Conservation (phyloP, 179 eudicot genomes). For the Spinacia oleracea region DNA sequence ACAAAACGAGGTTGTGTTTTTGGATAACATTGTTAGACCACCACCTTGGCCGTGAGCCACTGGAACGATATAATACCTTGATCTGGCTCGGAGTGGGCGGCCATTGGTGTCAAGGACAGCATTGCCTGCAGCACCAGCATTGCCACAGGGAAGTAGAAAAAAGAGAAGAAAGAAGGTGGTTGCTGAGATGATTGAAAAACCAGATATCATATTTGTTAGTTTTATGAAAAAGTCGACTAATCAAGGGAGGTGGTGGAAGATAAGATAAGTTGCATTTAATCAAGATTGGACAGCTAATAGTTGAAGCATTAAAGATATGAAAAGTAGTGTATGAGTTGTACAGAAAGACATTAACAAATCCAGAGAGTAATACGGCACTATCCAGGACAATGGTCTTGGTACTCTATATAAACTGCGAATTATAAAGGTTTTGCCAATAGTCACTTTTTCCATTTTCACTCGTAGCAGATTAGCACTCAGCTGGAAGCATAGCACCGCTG, state of each 20-base stretch:
- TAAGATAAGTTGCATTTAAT: neutral
- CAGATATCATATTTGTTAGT: neutral
- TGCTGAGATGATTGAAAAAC: neutral
- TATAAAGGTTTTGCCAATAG: no score
- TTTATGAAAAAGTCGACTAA: constrained; percentile 5
- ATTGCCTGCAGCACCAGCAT: neutral
- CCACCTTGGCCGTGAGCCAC: constrained; percentile 24
- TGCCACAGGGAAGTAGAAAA: neutral
- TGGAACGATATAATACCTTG: constrained; percentile 29
- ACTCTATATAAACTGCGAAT: no score
- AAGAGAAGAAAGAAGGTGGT: constrained; percentile 14
- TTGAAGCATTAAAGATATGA: neutral
- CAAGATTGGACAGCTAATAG: neutral
- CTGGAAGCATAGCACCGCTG: no score
- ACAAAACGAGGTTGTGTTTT: constrained; percentile 26
- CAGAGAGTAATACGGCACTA: neutral
- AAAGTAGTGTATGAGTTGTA: neutral
- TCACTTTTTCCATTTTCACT: no score
- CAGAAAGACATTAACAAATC: neutral
- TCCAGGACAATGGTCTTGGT: no score
- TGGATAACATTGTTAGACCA: constrained; percentile 33
- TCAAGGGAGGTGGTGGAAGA: neutral
- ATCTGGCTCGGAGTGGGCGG: constrained; percentile 17
- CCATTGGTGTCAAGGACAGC: constrained; percentile 21
- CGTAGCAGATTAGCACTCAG: no score